Conservation (phyloP, 305 asterid species). For the Andrographis paniculata region DNA sequence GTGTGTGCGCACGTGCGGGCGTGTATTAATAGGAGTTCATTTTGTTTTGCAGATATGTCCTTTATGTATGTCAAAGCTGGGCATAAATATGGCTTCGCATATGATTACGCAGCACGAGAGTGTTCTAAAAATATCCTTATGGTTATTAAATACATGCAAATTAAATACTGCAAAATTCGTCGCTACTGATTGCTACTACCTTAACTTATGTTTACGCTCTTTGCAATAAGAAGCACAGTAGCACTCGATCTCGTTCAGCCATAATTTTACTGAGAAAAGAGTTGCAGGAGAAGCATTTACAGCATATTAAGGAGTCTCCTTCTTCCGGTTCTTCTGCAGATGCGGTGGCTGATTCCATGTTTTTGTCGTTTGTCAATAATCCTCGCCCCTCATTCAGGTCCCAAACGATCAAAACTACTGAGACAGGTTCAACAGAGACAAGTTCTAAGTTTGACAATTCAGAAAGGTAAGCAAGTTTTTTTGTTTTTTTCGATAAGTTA, state of each 20-base stretch:
- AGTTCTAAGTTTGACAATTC: constrained; percentile 27
- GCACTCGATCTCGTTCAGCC: constrained; percentile 45
- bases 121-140: constrained; percentile 88
- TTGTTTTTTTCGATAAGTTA: constrained; percentile 8
- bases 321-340: constrained; percentile 37
- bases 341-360: constrained; percentile 49
- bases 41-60: constrained; percentile 79
- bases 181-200: constrained; percentile 24
- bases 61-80: constrained; percentile 63
- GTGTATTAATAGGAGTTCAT: constrained; percentile 2
- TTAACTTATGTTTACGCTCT: constrained; percentile 55
- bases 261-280: constrained; percentile 55
- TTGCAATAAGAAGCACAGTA: constrained; percentile 52
- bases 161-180: too few relatives aligned
- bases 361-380: constrained; percentile 60
- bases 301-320: constrained; percentile 39
- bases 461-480: constrained; percentile 44
- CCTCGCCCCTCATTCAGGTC: constrained; percentile 34
- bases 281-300: constrained; percentile 50
- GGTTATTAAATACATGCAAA: too few relatives aligned
- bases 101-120: constrained; percentile 73
- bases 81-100: constrained; percentile 76
- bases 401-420: constrained; percentile 28
- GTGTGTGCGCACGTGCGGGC: too few relatives aligned
- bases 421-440: constrained; percentile 30